Evolutionary conservation across 2,329 filamentous ascomycete genomes (phyloP), one percentile per base, ranked within the genome.

Genomic region (Pseudopyrenochaeta lycopersici): DNA sequence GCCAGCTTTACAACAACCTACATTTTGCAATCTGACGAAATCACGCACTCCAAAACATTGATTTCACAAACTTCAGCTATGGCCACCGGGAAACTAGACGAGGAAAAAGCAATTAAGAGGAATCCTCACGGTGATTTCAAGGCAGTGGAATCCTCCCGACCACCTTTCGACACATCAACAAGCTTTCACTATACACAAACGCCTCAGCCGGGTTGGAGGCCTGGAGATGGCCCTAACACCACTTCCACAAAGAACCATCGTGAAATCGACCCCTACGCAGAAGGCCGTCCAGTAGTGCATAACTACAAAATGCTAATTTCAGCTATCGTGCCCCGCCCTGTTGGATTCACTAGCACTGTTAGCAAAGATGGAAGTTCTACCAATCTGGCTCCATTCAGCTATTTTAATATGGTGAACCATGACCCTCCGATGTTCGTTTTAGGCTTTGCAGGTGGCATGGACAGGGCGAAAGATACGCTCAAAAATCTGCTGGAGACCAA

Each of bases 241-340:
- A 71, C 75, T 15, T 81, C 82, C 58, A 71, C 79, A 49, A 84
- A 86, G 54, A 73, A 79, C 1, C 91, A 97, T 77, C 76, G 94
- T 60, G 80, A 88, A 69, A 96, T 97, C 66, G 89, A 97, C 75
- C 93, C 93, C 0, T 87, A 93, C 73, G 88, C 83, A 50, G 79
- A 86, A 23, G 90, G 88, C 29, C 85, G 93, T 0, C 83, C 87
- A 0, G 77, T 85, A 0, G 78, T 81, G 1, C 87, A 85, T 78
- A 97, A 97, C 82, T 97, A 98, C 84, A 97, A 96, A 78, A 85
- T 97, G 12, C 81, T 97, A 56, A 96, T 97, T 75, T 90, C 87
- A 15, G 87, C 86, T 59, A 86, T 97, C 62, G 84, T 92, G 14
- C 94, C 94, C 1, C 86, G 94, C 11, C 94, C 94, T 11, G 89